phyloP scores from a whole-genome alignment of 768 basidiomycete species.

The Pholiota conissans region DNA sequence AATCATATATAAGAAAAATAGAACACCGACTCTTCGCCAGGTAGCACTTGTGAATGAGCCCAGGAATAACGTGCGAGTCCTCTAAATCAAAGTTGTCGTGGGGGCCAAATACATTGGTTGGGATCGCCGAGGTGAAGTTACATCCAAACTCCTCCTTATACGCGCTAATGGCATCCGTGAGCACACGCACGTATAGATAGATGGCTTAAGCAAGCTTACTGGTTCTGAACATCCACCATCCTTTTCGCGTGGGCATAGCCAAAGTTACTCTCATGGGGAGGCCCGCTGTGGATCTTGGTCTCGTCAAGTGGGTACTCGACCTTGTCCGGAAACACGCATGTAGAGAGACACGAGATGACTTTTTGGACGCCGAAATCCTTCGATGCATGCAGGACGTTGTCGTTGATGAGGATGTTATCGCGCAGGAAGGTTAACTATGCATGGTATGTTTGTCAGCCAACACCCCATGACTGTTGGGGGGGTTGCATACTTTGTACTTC shows the following conservation, averaged over 20 bases:
- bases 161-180: conserved; percentile 51
- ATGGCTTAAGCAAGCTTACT: conserved; percentile 48
- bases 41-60: conserved; percentile 89
- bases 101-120: conserved; percentile 96
- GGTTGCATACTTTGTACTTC: conserved; percentile 86
- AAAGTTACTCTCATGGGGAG: conserved; percentile 93
- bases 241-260: conserved; percentile 97
- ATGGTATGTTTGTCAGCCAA: neutral
- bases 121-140: conserved; percentile 96
- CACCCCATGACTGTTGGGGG: too few species aligned
- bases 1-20: neutral
- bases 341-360: conserved; percentile 93
- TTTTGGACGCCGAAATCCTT: conserved; percentile 67
- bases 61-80: conserved; percentile 93
- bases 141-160: conserved; percentile 95
- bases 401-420: conserved; percentile 94
- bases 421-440: conserved; percentile 84
- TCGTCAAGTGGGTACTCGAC: conserved; percentile 93
- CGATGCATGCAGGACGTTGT: conserved; percentile 82
- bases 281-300: conserved; percentile 88
- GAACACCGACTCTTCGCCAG: conserved; percentile 74
- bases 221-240: conserved; percentile 94
- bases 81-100: conserved; percentile 93
- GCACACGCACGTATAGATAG: neutral
- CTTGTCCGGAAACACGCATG: conserved; percentile 97